Conservation (phyloP, 306 rosid genomes). For the Trifolium fragiferum region DNA sequence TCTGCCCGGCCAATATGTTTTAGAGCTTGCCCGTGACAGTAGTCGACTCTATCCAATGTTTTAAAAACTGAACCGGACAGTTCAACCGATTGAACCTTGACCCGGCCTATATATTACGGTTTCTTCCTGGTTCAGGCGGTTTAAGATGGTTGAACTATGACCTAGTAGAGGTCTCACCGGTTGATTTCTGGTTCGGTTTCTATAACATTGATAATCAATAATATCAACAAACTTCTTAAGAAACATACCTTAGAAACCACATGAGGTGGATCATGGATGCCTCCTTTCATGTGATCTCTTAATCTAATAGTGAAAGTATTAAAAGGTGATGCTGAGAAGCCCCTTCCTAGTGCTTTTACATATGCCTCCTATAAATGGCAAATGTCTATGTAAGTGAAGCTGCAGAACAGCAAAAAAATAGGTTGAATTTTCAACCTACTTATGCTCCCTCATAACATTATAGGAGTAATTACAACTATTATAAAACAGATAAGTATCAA, state of each 20-base stretch:
- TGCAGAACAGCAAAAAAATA: conserved; percentile 20
- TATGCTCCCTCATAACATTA: conserved; percentile 9
- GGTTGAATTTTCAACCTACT: conserved; percentile 39
- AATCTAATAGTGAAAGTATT: conserved; percentile 73
- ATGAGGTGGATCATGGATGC: conserved; percentile 35
- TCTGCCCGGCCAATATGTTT: background rate
- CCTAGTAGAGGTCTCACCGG: background rate
- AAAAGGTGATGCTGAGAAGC: conserved; percentile 87
- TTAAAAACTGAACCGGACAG: background rate
- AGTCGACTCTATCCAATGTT: background rate
- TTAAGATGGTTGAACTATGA: background rate
- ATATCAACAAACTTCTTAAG: background rate
- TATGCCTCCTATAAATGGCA: conserved; percentile 80
- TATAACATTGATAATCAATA: background rate
- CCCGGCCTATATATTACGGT: background rate
- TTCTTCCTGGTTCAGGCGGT: background rate
- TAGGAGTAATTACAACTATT: background rate
- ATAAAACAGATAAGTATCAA: background rate
- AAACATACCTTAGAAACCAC: conserved; percentile 50
- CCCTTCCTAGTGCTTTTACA: conserved; percentile 91
- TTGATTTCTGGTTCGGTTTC: background rate
- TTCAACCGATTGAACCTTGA: background rate
- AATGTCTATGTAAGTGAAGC: conserved; percentile 39
- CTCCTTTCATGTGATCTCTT: conserved; percentile 42
- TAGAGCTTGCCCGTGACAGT: conserved; percentile 25